These are phyloP conservation scores for Lyophyllum semitale DNA, from an alignment of 768 basidiomycete genomes.

Conservation along the genomic window DNA sequence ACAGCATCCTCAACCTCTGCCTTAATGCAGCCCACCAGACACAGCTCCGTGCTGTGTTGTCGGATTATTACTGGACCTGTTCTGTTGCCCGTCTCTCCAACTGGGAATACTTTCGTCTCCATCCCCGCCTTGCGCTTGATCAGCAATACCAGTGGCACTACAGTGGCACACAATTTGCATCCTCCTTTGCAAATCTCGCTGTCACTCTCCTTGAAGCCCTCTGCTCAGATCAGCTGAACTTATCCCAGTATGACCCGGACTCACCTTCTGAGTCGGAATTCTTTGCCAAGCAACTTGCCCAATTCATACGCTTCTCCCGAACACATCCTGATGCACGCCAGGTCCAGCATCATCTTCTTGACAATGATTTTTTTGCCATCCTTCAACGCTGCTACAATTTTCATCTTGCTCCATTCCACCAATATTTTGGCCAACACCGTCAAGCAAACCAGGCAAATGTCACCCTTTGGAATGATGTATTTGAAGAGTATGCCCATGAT, in stretches of 20 bases:
- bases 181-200: background rate
- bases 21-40: background rate
- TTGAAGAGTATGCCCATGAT: background rate
- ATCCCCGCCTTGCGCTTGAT: background rate
- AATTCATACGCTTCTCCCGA: background rate
- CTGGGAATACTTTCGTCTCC: background rate
- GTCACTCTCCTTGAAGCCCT: background rate
- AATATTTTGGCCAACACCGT: background rate
- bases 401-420: background rate
- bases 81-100: background rate
- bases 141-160: background rate
- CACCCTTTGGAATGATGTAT: background rate
- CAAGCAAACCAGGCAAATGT: too few relatives aligned
- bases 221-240: background rate
- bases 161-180: background rate
- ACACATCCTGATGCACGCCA: background rate
- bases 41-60: background rate
- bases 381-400: background rate
- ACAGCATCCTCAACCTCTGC: background rate
- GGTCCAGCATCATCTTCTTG: background rate
- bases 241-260: background rate
- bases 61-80: background rate
- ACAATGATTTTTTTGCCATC: background rate
- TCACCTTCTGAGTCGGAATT: background rate
- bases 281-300: background rate